Evolutionary conservation across 257 asterid genomes (phyloP), one percentile per base, ranked within the genome.

Genomic region (Leptodermis oblonga): DNA sequence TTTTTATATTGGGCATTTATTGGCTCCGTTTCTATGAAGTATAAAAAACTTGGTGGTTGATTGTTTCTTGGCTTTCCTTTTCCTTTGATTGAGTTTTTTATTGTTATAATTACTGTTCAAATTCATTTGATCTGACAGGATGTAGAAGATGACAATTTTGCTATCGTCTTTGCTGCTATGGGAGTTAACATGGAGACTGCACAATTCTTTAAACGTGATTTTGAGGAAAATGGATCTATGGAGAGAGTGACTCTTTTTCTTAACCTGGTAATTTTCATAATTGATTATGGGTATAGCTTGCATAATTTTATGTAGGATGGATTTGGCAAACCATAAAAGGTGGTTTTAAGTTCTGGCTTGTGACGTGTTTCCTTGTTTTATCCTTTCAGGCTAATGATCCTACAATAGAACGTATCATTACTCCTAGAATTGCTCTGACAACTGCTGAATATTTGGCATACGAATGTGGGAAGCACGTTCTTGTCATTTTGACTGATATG

Each of bases 131-230:
- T 82, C 59, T 56, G 36, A 72, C 82, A 92, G 96, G 92, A 65
- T 68, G 90, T 82, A 63, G 97, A 79, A 79, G 98, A 90, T 62
- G 98, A 92, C 84, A 88, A 92, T 80, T 92, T 92, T 83, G 98
- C 98, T 70, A 92, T 92, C 79, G 98, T 92, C 80, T 92, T 92
- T 83, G 98, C 98, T 43, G 98, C 98, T 74, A 92, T 92, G 98
- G 98, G 98, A 84, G 98, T 92, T 60, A 92, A 92, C 87, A 92
- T 92, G 98, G 98, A 92, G 83, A 92, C 98, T 20, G 98, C 98
- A 60, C 98, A 90, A 74, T 92, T 92, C 80, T 92, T 92, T 78
- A 92, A 92, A 82, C 97, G 98, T 74, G 98, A 92, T 85, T 92
- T 92, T 69, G 98, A 92, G 92, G 98, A 92, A 82, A 92, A 92